phyloP scores from a whole-genome alignment of 2,329 filamentous ascomycete genomes.

The Laburnicola sp. region DNA sequence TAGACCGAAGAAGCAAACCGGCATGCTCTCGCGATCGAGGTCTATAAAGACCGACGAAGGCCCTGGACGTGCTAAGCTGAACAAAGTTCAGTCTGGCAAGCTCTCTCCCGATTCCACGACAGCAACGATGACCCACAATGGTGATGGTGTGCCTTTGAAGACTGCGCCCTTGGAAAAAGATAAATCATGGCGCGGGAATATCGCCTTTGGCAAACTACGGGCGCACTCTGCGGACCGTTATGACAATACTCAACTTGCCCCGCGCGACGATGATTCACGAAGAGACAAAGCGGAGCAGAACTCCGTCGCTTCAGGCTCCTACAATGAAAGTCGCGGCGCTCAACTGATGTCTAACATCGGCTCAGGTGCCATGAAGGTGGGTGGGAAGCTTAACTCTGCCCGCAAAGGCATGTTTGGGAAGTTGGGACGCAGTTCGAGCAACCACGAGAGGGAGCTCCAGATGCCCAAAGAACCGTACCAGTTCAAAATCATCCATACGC shows the following conservation, averaged over 20 bases:
- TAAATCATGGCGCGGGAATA: conserved; percentile 68
- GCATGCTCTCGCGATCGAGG: conserved; percentile 46
- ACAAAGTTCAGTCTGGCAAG: conserved; percentile 38
- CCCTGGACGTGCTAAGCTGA: conserved; percentile 32
- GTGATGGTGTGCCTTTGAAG: conserved; percentile 55
- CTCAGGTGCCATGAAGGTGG: conserved; percentile 71
- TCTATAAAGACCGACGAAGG: conserved; percentile 51
- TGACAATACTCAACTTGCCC: conserved; percentile 35
- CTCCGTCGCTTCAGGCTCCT: conserved; percentile 52
- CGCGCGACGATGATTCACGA: conserved; percentile 34
- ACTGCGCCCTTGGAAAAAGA: conserved; percentile 69
- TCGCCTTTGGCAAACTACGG: conserved; percentile 61
- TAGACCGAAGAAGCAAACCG: conserved; percentile 40
- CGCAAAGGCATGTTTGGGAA: conserved; percentile 84
- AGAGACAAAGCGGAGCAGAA: conserved; percentile 38
- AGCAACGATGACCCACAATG: conserved; percentile 37
- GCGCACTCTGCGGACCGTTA: conserved; percentile 75
- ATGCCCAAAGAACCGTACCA: conserved; percentile 79
- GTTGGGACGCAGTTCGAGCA: conserved; percentile 69
- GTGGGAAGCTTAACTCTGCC: conserved; percentile 70
- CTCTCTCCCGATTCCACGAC: conserved; percentile 31
- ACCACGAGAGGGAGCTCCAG: conserved; percentile 65
- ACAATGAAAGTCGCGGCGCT: conserved; percentile 63
- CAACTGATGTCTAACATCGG: conserved; percentile 74
- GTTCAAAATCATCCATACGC: conserved; percentile 81